Base-by-base conservation (phyloP, 805 yeast species). In the Debaryomyces prosopidis region DNA sequence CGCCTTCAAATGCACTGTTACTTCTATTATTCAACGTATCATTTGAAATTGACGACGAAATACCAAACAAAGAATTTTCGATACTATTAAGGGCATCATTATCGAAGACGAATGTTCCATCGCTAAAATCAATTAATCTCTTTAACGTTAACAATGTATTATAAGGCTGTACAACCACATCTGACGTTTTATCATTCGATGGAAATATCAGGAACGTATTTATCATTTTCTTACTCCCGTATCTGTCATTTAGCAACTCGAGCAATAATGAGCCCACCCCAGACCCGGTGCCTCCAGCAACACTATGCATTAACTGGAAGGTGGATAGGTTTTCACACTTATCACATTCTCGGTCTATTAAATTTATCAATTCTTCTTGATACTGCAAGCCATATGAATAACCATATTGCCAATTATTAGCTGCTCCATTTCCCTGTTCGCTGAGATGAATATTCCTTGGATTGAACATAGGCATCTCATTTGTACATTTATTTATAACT, bases 261-360 rank as follows among this genome's bases (percentile, higher is more conserved):
- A 94, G 66, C 36, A 94, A 54, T 45, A 79, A 79, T 0, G 96
- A 87, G 0, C 99, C 99, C 31, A 90, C 80, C 3, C 99, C 99
- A 0, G 97, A 87, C 0, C 99, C 99, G 0, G 99, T 94, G 33
- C 99, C 99, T 31, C 99, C 99, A 0, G 97, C 98, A 4, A 94
- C 96, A 3, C 97, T 87, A 66, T 94, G 99, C 42, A 91, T 65
- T 52, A 94, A 68, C 71, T 90, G 96, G 63, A 94, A 94, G 4
- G 95, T 96, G 52, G 91, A 94, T 43, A 90, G 69, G 45, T 85
- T 85, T 51, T 95, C 98, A 53, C 96, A 85, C 27, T 87, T 84
- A 59, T 94, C 99, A 34, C 90, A 76, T 57, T 94, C 97, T 44
- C 94, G 77, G 58, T 90, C 97, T 19, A 94, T 76, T 77, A 90